These are phyloP conservation scores for Tardiomyces depauwii DNA, from an alignment of 1,139 yeast species.

Conservation along the genomic window DNA sequence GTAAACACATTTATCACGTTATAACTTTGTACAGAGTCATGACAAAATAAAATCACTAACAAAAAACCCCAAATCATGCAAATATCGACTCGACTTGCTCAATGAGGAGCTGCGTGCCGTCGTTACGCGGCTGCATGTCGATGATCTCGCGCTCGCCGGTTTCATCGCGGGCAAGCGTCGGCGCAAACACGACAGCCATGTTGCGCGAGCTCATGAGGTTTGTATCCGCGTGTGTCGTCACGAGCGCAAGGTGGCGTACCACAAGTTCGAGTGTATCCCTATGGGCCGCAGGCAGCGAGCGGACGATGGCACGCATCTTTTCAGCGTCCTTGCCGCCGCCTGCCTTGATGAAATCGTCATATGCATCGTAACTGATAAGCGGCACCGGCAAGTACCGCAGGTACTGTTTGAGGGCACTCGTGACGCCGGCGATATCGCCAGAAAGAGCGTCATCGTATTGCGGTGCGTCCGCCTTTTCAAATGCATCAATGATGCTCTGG, in stretches of 20 bases:
- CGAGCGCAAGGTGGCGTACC: slow-evolving; percentile 45
- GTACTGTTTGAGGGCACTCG: slow-evolving; percentile 79
- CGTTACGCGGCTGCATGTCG: slow-evolving; percentile 79
- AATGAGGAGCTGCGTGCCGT: slow-evolving; percentile 66
- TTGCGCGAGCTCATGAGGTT: slow-evolving; percentile 68
- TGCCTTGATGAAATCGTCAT: slow-evolving; percentile 51
- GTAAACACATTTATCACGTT: neutral
- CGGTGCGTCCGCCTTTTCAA: slow-evolving; percentile 21
- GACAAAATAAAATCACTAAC: neutral
- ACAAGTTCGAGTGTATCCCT: slow-evolving; percentile 43
- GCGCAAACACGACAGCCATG: slow-evolving; percentile 89
- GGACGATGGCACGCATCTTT: slow-evolving; percentile 27
- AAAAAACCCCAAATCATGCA: slow-evolving; percentile 1
- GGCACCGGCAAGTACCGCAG: slow-evolving; percentile 80
- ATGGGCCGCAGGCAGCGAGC: slow-evolving; percentile 57
- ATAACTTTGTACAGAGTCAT: neutral
- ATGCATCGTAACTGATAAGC: slow-evolving; percentile 57
- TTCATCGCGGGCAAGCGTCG: slow-evolving; percentile 75
- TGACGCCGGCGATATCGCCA: slow-evolving; percentile 77
- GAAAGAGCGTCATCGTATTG: slow-evolving; percentile 33
- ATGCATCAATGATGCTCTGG: slow-evolving; percentile 36
- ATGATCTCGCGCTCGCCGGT: slow-evolving; percentile 74
- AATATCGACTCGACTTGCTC: slow-evolving; percentile 40
- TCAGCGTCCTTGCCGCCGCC: slow-evolving; percentile 30
- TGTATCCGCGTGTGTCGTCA: slow-evolving; percentile 16